Evolutionary conservation across 2,329 filamentous ascomycete species (phyloP), one percentile per base, ranked within the genome.

Genomic region (Pseudocercospora fuligena): DNA sequence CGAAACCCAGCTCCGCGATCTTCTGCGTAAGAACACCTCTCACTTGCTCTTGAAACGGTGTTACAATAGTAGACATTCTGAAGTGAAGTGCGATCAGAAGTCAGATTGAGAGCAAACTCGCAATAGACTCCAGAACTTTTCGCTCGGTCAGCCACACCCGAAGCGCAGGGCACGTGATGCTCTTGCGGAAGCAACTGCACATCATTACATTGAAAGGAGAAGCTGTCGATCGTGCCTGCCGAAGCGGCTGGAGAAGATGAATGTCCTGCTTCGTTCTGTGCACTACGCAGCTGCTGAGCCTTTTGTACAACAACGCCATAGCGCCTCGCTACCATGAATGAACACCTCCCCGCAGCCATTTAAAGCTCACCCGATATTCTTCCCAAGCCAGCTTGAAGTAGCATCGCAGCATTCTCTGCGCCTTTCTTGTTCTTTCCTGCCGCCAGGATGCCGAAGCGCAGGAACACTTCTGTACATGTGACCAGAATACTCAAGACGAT

Each of bases 401-500:
- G 49, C 51, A 49, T 40, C 5, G 57, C 66, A 27, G 61, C 64
- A 29, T 46, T 61, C 25, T 64, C 66, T 21, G 63, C 63, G 19
- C 54, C 65, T 60, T 64, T 62, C 11, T 60, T 63, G 60, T 70
- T 69, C 21, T 64, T 65, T 2, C 64, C 65, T 11, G 68, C 67
- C 3, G 75, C 75, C 60, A 97, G 81, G 62, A 97, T 91, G 29
- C 85, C 89, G 76, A 98, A 98, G 6, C 95, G 87, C 60, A 99
- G 82, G 63, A 91, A 88, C 8, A 98, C 94, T 81, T 99, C 95
- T 3, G 91, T 90, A 60, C 92, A 91, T 1, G 95, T 98, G 61
- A 99, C 93, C 61, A 93, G 83, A 75, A 99, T 98, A 76, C 91
- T 94, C 72, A 98, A 83, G 56, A 96, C 80, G 76, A 99, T 99